These are phyloP conservation scores for Fraxinus ornus DNA, from an alignment of 305 asterid species.

Conservation along the genomic window DNA sequence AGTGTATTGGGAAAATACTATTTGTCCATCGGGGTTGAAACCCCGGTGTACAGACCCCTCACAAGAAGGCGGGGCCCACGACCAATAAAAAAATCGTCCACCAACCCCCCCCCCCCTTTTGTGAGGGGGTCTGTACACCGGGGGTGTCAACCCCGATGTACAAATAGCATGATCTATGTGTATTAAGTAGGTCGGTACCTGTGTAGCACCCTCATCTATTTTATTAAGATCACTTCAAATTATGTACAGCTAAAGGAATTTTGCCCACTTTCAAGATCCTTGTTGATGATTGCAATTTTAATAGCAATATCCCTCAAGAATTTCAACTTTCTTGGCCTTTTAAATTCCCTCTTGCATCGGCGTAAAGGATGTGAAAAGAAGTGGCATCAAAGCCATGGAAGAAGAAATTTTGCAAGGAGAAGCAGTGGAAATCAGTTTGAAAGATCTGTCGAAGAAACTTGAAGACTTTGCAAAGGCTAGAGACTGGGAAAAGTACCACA, in stretches of 20 bases:
- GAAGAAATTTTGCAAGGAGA: slow-evolving; percentile 16
- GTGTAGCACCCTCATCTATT: background rate
- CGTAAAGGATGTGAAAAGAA: background rate
- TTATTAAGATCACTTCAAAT: background rate
- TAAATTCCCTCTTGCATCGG: background rate
- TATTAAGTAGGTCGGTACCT: background rate
- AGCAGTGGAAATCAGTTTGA: slow-evolving; percentile 39
- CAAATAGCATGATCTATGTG: too few relatives aligned
- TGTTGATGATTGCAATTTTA: background rate
- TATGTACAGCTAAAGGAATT: slow-evolving; percentile 5
- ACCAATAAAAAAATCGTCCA: too few relatives aligned
- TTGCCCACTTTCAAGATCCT: slow-evolving; percentile 26
- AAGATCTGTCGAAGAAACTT: slow-evolving; percentile 45
- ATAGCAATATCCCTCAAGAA: slow-evolving; percentile 9
- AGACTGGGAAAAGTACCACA: slow-evolving; percentile 56
- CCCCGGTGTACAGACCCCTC: too few relatives aligned
- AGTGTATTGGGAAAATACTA: too few relatives aligned
- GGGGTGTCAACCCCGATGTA: too few relatives aligned
- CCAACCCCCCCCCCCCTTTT: too few relatives aligned
- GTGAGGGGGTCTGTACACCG: too few relatives aligned
- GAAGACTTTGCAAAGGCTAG: slow-evolving; percentile 58
- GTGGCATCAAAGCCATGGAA: slow-evolving; percentile 19
- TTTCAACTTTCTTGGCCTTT: slow-evolving; percentile 11
- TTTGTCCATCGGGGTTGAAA: too few relatives aligned
- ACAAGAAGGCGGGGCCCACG: too few relatives aligned